A percentile compares a stretch with the other conserved stretches of the same genome.
Evolutionary conservation across 257 asterid species (phyloP).

Genomic region (Mentha longifolia): DNA sequence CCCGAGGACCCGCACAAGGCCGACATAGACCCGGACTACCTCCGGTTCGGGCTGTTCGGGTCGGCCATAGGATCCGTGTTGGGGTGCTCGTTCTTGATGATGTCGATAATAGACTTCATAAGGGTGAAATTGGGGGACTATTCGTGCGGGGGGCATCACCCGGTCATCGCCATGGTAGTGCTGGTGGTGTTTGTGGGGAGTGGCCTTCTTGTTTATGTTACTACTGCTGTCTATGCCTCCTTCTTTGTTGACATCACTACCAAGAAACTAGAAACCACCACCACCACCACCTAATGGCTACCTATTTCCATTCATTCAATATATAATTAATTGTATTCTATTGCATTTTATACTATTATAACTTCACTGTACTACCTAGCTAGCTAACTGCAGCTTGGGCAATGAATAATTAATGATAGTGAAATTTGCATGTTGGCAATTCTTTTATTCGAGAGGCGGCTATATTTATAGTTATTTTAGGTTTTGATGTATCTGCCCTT

Average conservation of each 20-base stretch:
- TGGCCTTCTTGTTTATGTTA: conserved; percentile 36
- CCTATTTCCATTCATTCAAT: too few relatives aligned
- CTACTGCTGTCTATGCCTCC: conserved; percentile 42
- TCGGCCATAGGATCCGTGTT: conserved; percentile 47
- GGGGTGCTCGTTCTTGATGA: conserved; percentile 46
- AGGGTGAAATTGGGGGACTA: conserved; percentile 42
- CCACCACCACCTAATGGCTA: too few relatives aligned
- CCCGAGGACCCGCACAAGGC: conserved; percentile 42
- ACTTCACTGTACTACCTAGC: too few relatives aligned
- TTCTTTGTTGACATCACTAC: conserved; percentile 40
- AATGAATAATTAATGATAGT: too few relatives aligned
- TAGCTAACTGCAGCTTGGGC: too few relatives aligned
- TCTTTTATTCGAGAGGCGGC: too few relatives aligned
- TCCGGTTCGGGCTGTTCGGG: conserved; percentile 41
- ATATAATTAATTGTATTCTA: too few relatives aligned
- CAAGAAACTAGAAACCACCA: not conserved
- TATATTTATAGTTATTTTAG: too few relatives aligned
- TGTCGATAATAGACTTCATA: conserved; percentile 46
- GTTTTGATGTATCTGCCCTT: too few relatives aligned
- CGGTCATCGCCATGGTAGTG: conserved; percentile 34
- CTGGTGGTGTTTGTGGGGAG: conserved; percentile 35
- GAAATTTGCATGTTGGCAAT: too few relatives aligned
- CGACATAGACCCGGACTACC: conserved; percentile 38
- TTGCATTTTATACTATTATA: too few relatives aligned
- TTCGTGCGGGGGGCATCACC: conserved; percentile 41